These are phyloP conservation scores for Gossypium mustelinum DNA, from an alignment of 345 rosid species.

Conservation along the genomic window DNA sequence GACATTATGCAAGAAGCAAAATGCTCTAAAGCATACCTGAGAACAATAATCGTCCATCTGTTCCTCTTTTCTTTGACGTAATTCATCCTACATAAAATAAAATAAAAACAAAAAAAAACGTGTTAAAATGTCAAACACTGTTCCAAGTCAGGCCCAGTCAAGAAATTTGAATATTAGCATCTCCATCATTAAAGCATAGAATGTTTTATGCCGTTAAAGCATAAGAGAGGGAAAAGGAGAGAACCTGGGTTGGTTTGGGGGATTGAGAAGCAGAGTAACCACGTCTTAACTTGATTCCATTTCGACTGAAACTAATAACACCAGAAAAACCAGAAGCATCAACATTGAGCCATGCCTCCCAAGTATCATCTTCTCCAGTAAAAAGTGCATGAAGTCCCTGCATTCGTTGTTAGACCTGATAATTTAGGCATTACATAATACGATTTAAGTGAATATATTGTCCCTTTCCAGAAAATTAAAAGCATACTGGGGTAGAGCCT, in stretches of 20 bases:
- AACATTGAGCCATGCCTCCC: slow-evolving; percentile 95
- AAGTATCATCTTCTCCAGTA: slow-evolving; percentile 90
- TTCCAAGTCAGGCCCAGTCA: background rate
- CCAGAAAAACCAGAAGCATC: slow-evolving; percentile 78
- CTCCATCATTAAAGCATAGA: background rate
- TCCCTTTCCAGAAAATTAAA: slow-evolving; percentile 16
- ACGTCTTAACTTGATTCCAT: slow-evolving; percentile 83
- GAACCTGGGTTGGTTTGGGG: slow-evolving; percentile 86
- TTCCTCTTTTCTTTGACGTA: slow-evolving; percentile 86
- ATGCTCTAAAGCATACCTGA: slow-evolving; percentile 49
- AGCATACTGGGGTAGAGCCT: slow-evolving; percentile 70
- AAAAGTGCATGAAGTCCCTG: slow-evolving; percentile 94
- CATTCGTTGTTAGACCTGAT: slow-evolving; percentile 16
- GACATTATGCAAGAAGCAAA: slow-evolving; percentile 9
- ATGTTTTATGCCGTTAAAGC: background rate
- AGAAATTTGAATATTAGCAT: background rate
- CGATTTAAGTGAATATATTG: slow-evolving; percentile 8
- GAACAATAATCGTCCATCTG: slow-evolving; percentile 96
- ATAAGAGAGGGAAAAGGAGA: slow-evolving; percentile 14
- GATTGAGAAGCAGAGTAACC: slow-evolving; percentile 73
- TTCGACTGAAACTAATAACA: slow-evolving; percentile 58
- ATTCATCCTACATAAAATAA: slow-evolving; percentile 53
- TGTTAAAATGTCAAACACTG: background rate
- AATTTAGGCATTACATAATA: slow-evolving; percentile 6
- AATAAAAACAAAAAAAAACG: background rate